Conservation (phyloP, 495 filamentous ascomycete genomes). For the Lasiosphaeria miniovina region DNA sequence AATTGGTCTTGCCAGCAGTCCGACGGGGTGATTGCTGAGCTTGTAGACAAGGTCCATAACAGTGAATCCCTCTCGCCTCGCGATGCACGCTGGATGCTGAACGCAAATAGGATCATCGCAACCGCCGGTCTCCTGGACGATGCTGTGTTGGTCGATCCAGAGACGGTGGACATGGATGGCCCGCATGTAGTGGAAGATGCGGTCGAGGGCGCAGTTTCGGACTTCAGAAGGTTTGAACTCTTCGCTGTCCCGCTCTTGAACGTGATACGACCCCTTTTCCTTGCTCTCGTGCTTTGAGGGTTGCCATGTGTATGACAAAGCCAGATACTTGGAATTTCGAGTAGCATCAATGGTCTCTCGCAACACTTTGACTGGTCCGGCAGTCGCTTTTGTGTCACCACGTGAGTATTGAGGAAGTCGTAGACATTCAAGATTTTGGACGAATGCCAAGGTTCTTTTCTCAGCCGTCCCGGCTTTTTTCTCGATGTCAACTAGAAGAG, state of each 20-base stretch:
- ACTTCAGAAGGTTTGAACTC: neutral
- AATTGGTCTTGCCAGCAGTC: conserved; percentile 17
- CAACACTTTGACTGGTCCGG: neutral
- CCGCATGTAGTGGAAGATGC: neutral
- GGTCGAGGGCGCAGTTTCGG: neutral
- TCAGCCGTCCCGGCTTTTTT: neutral
- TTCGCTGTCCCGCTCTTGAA: neutral
- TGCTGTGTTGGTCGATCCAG: neutral
- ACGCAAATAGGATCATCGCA: neutral
- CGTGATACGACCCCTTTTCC: neutral
- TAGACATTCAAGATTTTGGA: neutral
- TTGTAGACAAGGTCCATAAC: conserved; percentile 25
- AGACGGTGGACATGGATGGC: neutral
- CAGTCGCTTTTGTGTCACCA: neutral
- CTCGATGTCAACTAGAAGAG: conserved; percentile 8
- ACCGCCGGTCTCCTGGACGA: neutral
- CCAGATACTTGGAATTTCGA: neutral
- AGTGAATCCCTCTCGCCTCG: conserved; percentile 9
- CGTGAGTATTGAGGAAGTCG: neutral
- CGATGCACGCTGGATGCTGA: neutral
- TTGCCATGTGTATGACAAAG: neutral
- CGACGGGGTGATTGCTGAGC: conserved; percentile 19
- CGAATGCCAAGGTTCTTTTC: neutral
- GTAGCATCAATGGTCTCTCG: neutral
- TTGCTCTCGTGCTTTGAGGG: neutral